A percentile compares a stretch with the other conserved stretches of the same genome.
Conservation (phyloP, 371 early-diverging fungal species). For the Lichtheimia hyalospora region DNA sequence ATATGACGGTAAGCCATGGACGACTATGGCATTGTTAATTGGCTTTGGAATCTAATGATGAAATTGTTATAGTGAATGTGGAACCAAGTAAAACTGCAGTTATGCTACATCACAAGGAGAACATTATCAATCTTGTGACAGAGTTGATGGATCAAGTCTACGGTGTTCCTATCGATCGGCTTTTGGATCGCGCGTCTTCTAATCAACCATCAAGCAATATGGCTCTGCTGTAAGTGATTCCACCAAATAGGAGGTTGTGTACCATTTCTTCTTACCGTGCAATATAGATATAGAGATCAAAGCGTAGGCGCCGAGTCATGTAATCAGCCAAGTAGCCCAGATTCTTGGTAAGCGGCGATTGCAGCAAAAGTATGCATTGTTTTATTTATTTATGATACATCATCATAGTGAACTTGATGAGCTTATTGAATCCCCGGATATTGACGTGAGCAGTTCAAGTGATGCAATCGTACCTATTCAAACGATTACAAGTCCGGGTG, state of each 20-base stretch:
- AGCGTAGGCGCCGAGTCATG: not conserved
- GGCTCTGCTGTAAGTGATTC: not conserved
- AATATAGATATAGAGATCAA: not conserved
- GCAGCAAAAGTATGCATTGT: not conserved
- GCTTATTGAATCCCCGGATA: not conserved
- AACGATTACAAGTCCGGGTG: not conserved
- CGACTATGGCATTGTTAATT: not conserved
- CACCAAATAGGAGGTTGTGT: not conserved
- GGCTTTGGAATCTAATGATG: no score
- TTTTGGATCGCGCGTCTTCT: constrained; percentile 6
- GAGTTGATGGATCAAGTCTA: constrained; percentile 20
- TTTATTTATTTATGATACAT: not conserved
- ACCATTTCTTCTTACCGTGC: not conserved
- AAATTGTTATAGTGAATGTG: constrained; percentile 33
- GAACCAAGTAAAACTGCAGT: constrained; percentile 43
- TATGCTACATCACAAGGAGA: constrained; percentile 31
- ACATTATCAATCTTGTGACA: constrained; percentile 20
- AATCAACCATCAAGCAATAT: not conserved
- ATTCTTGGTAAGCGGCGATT: not conserved
- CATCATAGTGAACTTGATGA: not conserved
- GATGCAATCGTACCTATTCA: not conserved
- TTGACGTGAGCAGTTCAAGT: no score
- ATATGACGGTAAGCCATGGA: constrained; percentile 33
- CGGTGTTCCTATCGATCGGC: constrained; percentile 3
- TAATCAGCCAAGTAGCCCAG: not conserved